Conservation (phyloP, 2,329 filamentous ascomycete genomes). For the Emergomyces orientalis region DNA sequence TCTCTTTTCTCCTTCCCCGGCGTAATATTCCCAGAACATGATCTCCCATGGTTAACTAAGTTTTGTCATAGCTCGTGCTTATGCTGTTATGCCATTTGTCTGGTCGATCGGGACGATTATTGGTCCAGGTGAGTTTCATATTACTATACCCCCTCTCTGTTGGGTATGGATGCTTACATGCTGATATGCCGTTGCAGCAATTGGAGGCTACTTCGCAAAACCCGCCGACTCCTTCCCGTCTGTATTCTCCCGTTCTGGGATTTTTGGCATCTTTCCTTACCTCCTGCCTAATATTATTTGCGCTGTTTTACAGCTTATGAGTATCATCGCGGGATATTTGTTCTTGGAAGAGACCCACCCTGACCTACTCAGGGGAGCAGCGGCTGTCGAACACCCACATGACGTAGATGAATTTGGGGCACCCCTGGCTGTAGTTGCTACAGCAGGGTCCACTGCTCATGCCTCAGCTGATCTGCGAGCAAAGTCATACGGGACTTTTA, state of each 20-base stretch:
- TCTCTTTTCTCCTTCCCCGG: neutral
- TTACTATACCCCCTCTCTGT: neutral
- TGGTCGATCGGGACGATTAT: constrained; percentile 85
- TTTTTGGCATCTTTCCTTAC: constrained; percentile 76
- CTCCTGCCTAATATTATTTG: constrained; percentile 84
- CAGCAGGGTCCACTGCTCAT: constrained; percentile 63
- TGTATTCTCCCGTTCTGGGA: constrained; percentile 54
- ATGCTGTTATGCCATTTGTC: constrained; percentile 84
- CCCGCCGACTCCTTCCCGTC: constrained; percentile 65
- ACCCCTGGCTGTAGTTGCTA: constrained; percentile 52
- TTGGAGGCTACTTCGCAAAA: constrained; percentile 77
- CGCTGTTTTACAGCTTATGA: constrained; percentile 62
- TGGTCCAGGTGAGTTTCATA: constrained; percentile 49
- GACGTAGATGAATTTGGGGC: constrained; percentile 14
- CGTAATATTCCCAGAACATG: neutral
- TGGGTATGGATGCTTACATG: neutral
- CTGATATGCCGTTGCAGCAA: constrained; percentile 40
- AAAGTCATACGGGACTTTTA: constrained; percentile 73
- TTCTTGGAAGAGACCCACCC: constrained; percentile 84
- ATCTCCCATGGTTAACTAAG: neutral
- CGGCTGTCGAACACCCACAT: constrained; percentile 51
- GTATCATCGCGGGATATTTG: constrained; percentile 70
- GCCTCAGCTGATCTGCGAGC: constrained; percentile 62
- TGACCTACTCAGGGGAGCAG: constrained; percentile 53
- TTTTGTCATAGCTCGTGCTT: constrained; percentile 52